Evolutionary conservation across 2,329 filamentous ascomycete species (phyloP), one percentile per base, ranked within the genome.

Genomic region (Allantophomopsis cytisporea): DNA sequence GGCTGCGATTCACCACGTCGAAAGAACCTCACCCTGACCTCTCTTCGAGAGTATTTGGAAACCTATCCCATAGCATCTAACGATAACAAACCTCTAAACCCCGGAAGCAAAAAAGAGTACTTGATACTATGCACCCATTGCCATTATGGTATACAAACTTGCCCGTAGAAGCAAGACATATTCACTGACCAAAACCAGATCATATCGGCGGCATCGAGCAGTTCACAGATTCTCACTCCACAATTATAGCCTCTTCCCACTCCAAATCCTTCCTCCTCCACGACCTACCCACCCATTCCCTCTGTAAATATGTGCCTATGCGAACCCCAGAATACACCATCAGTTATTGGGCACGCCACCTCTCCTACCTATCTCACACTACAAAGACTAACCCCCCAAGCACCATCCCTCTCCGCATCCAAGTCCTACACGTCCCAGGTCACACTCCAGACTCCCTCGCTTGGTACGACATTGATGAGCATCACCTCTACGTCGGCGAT

Each of bases 371-470:
- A 5, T 40, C 39, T 3, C 33, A 48, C 15, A 28, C 23, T 8
- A 28, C 23, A 12, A 28, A 28, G 23, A 28, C 23, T 28, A 12
- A 28, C 8, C 38, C 42, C 6, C 49, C 42, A 30, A 38, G 43
- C 17, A 41, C 35, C 10, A 43, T 50, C 16, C 45, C 50, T 10
- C 51, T 66, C 11, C 52, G 54, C 1, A 53, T 68, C 20, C 58
- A 54, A n/a, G 55, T 67, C 18, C 50, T 66, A 7, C 61, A 67
- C 15, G 61, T 62, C 0, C 63, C 64, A 2, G 65, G 65, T 12
- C 63, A 68, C 45, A 66, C 63, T 0, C 65, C 63, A 0, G 63
- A 67, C 42, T 56, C 60, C 12, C 44, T 68, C 2, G 62, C 63
- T 1, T 60, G 61, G 48, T 69, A 63, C 46, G 65, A 68, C 37